These are phyloP conservation scores for Saussurea involucrata DNA, from an alignment of 129 eudicot species.

Conservation along the genomic window DNA sequence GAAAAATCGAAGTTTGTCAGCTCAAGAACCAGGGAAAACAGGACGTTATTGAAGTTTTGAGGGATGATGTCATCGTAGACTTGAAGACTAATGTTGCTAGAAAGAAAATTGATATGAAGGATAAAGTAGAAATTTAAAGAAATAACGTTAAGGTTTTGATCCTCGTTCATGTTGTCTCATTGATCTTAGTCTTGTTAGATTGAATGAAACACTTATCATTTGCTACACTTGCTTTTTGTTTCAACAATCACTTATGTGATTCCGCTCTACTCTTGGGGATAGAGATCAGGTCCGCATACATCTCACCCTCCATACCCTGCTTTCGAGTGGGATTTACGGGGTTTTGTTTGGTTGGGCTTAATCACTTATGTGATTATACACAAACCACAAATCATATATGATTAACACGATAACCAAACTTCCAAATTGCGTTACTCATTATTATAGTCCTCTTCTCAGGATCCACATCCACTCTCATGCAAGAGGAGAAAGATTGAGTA, in stretches of 20 bases:
- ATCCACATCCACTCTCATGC: slow-evolving; percentile 63
- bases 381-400: not conserved
- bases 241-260: not conserved
- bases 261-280: not conserved
- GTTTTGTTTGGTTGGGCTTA: not conserved
- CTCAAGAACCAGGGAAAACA: slow-evolving; percentile 28
- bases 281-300: not conserved
- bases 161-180: not conserved
- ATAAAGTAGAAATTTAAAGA: slow-evolving; percentile 49
- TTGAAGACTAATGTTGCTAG: slow-evolving; percentile 4
- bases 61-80: not conserved
- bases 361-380: not conserved
- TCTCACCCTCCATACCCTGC: not conserved
- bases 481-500: slow-evolving; percentile 41
- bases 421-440: not conserved
- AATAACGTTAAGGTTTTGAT: slow-evolving; percentile 60
- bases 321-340: not conserved
- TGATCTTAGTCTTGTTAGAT: not conserved
- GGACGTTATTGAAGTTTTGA: slow-evolving; percentile 28
- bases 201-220: too few relatives aligned
- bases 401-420: too few relatives aligned
- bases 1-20: slow-evolving; percentile 10
- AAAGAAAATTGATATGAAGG: slow-evolving; percentile 34
- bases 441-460: slow-evolving; percentile 31
- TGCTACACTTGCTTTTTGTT: not conserved